A percentile compares a stretch with the other conserved stretches of the same genome.
Conservation (phyloP, 2,329 filamentous ascomycete genomes). For the Trichophyton simii region DNA sequence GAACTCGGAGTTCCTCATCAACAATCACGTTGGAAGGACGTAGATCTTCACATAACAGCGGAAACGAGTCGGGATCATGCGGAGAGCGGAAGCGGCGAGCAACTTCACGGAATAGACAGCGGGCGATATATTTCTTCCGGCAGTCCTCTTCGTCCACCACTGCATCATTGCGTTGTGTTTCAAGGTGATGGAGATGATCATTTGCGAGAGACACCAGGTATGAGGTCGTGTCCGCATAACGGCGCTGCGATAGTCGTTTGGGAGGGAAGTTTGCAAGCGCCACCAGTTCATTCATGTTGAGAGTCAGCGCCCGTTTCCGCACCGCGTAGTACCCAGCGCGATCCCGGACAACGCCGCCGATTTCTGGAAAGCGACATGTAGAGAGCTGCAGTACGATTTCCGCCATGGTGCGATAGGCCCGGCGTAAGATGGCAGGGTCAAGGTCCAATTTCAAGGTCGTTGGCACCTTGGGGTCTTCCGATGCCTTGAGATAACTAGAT, state of each 20-base stretch:
- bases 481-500: conserved; percentile 16
- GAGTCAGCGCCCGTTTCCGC: conserved; percentile 7
- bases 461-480: conserved; percentile 6
- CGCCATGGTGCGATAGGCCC: conserved; percentile 15
- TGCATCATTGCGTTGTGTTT: conserved; percentile 33
- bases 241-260: background rate
- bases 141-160: conserved; percentile 29
- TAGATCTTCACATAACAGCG: conserved; percentile 22
- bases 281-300: conserved; percentile 13
- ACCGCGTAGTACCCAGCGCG: conserved; percentile 4
- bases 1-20: conserved; percentile 15
- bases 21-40: conserved; percentile 19
- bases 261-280: conserved; percentile 9
- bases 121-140: conserved; percentile 34
- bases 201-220: conserved; percentile 10
- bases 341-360: conserved; percentile 10
- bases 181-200: conserved; percentile 19
- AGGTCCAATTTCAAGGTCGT: conserved; percentile 10
- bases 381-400: conserved; percentile 12
- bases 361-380: conserved; percentile 12
- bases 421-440: conserved; percentile 6
- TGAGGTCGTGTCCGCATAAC: conserved; percentile 2
- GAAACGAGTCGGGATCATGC: conserved; percentile 19
- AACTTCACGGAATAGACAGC: conserved; percentile 31
- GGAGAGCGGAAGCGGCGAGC: conserved; percentile 14